Evolutionary conservation across 305 asterid species (phyloP).

Genomic region (Lippia alba): DNA sequence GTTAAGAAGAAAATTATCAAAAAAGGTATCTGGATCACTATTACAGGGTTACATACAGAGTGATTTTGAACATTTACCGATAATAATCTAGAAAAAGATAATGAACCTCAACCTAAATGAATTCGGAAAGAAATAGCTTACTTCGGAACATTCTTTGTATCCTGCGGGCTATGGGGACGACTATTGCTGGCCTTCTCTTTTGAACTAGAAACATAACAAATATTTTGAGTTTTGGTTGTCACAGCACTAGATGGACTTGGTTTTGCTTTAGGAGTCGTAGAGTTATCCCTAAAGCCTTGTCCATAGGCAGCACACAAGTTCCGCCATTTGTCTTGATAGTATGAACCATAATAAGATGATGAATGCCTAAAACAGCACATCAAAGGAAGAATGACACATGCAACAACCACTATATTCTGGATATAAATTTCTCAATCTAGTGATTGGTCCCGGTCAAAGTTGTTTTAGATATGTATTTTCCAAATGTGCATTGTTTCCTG

Average conservation of each 20-base stretch:
- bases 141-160: conserved; percentile 33
- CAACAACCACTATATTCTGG: conserved; percentile 13
- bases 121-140: conserved; percentile 28
- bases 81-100: conserved; percentile 10
- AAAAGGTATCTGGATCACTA: neutral
- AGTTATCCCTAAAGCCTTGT: conserved; percentile 40
- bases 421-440: too few relatives aligned
- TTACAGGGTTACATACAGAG: neutral
- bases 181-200: conserved; percentile 37
- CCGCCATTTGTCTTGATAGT: conserved; percentile 60
- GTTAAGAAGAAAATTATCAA: neutral
- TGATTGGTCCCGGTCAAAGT: too few relatives aligned
- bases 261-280: conserved; percentile 27
- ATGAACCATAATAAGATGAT: conserved; percentile 23
- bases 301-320: conserved; percentile 42
- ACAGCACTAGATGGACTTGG: conserved; percentile 24
- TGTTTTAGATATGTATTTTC: too few relatives aligned
- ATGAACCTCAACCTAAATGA: conserved; percentile 16
- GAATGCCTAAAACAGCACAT: neutral
- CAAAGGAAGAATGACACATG: conserved; percentile 14
- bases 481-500: neutral
- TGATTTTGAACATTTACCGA: neutral
- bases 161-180: conserved; percentile 31
- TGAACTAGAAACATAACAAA: conserved; percentile 14
- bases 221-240: conserved; percentile 23